Base-by-base conservation (phyloP, 345 rosid species). In the Luvunga scandens region DNA sequence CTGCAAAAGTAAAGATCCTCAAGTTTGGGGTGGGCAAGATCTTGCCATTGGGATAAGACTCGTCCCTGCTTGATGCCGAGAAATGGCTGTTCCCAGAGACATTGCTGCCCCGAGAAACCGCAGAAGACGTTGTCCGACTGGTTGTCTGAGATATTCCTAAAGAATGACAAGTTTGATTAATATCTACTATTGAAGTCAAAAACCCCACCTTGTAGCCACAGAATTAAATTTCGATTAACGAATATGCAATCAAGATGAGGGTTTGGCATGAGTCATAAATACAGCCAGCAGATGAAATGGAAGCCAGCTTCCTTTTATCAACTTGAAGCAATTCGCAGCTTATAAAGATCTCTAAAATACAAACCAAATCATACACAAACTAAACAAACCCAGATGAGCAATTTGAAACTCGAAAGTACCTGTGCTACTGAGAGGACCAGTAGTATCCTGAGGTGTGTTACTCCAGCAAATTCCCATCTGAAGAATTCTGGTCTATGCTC, bases 391-490 rank as follows among this genome's bases (percentile, higher is more conserved):
- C 82, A 86, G 61, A 73, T 22, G 48, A 14, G 69, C 66, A 83
- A 78, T 10, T 66, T 5, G 76, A 65, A 56, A 80, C n/a, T 25
- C 2, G 56, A 64, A 53, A 57, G 24, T 84, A 90, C 98, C 93
- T 86, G 93, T 81, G 72, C 78, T 75, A 31, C 89, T 86, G 75
- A 88, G 80, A 77, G 82, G 84, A 82, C 81, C 89, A 61, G 94
- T 89, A 48, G 94, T 75, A 84, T 83, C 66, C 73, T 74, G 79
- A 82, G 88, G 84, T 61, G 76, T 48, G 79, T 89, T 89, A 61
- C 87, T 73, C 88, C 97, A 95, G 72, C 98, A 95, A 81, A 55
- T 86, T 68, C 94, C 95, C 95, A 90, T 91, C 53, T 78, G 50
- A 53, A 78, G 16, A 61, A 14, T 14, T 71, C 68, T 25, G 57